Conservation (phyloP, 23 red algal genomes). For the Gracilaria gracilis region DNA sequence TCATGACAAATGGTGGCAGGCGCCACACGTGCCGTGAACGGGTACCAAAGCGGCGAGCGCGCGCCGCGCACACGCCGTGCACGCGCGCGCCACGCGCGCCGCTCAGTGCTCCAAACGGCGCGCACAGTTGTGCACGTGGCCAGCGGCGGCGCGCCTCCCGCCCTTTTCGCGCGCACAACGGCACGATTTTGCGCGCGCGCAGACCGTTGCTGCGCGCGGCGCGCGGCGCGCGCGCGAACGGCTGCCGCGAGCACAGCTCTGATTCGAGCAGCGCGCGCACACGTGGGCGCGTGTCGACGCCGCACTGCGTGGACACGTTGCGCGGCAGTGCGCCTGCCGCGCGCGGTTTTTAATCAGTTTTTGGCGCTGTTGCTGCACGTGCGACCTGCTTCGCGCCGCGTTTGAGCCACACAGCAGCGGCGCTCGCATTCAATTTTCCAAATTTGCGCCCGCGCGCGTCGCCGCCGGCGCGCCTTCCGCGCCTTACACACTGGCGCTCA, state of each 20-base stretch:
- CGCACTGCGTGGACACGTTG: not conserved
- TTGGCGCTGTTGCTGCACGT: not conserved
- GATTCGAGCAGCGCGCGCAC: too few species aligned
- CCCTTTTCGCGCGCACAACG: not conserved
- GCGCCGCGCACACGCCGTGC: not conserved
- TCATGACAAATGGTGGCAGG: not conserved
- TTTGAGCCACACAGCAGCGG: not conserved
- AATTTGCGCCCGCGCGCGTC: not conserved
- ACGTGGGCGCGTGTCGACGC: too few species aligned
- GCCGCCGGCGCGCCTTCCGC: not conserved
- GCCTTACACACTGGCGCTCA: slow-evolving; percentile 5
- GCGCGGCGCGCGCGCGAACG: slow-evolving; percentile 1
- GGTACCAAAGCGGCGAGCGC: not conserved
- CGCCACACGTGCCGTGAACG: not conserved
- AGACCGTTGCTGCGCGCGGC: too few species aligned
- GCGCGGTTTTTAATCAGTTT: not conserved
- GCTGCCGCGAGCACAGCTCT: not conserved
- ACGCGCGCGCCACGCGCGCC: slow-evolving; percentile 8
- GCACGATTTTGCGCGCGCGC: not conserved
- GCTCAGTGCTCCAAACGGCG: not conserved
- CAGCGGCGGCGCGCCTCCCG: not conserved
- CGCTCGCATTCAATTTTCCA: not conserved
- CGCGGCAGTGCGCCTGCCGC: too few species aligned
- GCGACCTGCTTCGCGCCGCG: not conserved
- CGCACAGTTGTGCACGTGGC: not conserved